Evolutionary conservation across 1,284 basidiomycete genomes (phyloP).

Genomic region (Crepidotus sp.): DNA sequence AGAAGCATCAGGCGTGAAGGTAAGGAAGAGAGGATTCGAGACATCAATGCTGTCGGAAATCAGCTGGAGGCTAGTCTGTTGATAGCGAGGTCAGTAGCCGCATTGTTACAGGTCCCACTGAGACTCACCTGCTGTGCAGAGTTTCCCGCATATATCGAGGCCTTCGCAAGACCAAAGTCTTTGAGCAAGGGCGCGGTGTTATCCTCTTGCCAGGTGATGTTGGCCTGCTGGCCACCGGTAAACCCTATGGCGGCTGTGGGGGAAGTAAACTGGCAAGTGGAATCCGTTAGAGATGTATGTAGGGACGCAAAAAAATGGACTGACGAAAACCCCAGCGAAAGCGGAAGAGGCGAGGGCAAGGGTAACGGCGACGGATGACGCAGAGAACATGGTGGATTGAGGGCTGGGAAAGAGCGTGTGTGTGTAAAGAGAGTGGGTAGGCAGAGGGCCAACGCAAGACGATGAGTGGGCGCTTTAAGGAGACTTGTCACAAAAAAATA

Average conservation of each 20-base stretch:
- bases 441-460: too few species aligned
- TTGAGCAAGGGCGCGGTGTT: constrained; percentile 43
- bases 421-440: constrained; percentile 10
- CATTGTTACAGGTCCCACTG: not conserved
- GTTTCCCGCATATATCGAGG: constrained; percentile 68
- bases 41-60: constrained; percentile 56
- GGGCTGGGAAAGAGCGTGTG: constrained; percentile 4
- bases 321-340: constrained; percentile 51
- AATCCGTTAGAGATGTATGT: not conserved
- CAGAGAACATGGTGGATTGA: constrained; percentile 20
- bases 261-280: constrained; percentile 41
- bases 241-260: constrained; percentile 48
- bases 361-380: constrained; percentile 34
- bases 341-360: constrained; percentile 47
- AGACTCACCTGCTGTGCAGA: constrained; percentile 46
- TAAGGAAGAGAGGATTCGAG: constrained; percentile 38
- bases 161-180: constrained; percentile 48
- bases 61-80: constrained; percentile 57
- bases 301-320: constrained; percentile 23
- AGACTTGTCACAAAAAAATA: constrained; percentile 3
- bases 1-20: constrained; percentile 50
- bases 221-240: constrained; percentile 50
- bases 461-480: too few species aligned
- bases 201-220: constrained; percentile 65
- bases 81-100: not conserved